Conservation (phyloP, 352 stramenopile genomes). For the Pythium coloratum region DNA sequence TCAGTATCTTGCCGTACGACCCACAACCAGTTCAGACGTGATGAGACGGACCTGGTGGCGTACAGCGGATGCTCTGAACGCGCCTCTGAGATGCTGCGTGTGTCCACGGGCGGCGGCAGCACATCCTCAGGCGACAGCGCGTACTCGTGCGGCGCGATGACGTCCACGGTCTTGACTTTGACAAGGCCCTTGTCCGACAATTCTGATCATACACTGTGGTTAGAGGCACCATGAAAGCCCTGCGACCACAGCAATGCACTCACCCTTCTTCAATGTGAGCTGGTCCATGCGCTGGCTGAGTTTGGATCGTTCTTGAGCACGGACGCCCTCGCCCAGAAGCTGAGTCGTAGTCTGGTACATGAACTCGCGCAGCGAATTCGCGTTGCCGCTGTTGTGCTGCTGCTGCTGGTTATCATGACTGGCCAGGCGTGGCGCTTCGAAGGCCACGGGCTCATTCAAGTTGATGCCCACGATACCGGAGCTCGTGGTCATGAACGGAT, state of each 20-base stretch:
- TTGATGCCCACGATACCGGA: conserved; percentile 84
- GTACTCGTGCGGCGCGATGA: conserved; percentile 53
- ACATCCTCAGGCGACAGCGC: conserved; percentile 52
- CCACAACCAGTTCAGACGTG: too few relatives aligned
- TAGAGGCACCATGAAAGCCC: too few relatives aligned
- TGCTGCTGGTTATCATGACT: conserved; percentile 38
- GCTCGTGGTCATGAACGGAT: conserved; percentile 86
- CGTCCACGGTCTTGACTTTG: conserved; percentile 51
- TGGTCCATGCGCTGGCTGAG: conserved; percentile 84
- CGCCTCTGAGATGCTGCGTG: conserved; percentile 56
- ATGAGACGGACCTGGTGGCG: conserved; percentile 49
- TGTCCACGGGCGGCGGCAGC: conserved; percentile 53
- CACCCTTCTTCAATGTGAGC: conserved; percentile 62
- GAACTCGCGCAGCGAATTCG: conserved; percentile 53
- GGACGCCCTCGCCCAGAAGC: conserved; percentile 48
- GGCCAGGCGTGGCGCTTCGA: conserved; percentile 50
- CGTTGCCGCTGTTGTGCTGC: not conserved
- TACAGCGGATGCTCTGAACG: conserved; percentile 69
- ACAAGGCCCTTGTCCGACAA: conserved; percentile 54
- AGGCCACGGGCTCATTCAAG: conserved; percentile 61
- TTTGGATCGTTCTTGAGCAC: conserved; percentile 41
- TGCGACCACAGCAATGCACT: not conserved
- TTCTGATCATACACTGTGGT: conserved; percentile 32
- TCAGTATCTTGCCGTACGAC: not conserved
- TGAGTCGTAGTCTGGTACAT: conserved; percentile 81